Conservation (phyloP, 2,329 filamentous ascomycete genomes). For the Colletotrichum magnum region DNA sequence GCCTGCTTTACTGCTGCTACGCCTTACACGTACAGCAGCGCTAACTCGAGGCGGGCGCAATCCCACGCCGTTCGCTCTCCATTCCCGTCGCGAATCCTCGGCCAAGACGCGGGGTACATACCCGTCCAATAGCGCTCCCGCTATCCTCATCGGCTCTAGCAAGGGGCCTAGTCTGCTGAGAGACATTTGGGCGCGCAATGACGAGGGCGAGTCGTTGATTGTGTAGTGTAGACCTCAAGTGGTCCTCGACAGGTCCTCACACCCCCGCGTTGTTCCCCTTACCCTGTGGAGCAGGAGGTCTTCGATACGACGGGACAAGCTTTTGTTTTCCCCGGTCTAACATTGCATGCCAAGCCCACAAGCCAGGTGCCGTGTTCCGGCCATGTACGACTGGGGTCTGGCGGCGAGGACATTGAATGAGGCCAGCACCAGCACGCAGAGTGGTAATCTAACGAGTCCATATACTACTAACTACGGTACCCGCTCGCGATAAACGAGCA, state of each 20-base stretch:
- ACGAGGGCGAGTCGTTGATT: constrained; percentile 29
- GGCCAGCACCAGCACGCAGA: not conserved
- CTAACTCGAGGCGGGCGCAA: constrained; percentile 25
- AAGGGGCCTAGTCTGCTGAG: constrained; percentile 22
- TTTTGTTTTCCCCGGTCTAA: constrained; percentile 31
- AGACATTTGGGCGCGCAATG: constrained; percentile 16
- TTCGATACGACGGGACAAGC: constrained; percentile 38
- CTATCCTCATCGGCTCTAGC: constrained; percentile 13
- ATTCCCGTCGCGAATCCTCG: constrained; percentile 11
- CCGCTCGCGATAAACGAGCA: constrained; percentile 12
- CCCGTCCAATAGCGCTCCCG: constrained; percentile 41
- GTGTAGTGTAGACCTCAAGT: not conserved
- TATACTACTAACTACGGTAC: not conserved
- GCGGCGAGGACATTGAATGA: not conserved
- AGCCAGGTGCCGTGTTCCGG: constrained; percentile 34
- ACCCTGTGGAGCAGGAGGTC: constrained; percentile 10
- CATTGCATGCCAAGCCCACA: constrained; percentile 34
- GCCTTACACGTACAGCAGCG: constrained; percentile 14
- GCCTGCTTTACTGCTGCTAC: not conserved
- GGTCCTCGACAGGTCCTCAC: constrained; percentile 3
- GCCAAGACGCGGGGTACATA: constrained; percentile 40
- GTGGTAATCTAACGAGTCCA: not conserved
- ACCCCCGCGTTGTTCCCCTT: constrained; percentile 5
- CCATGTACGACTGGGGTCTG: constrained; percentile 14
- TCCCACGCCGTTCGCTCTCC: constrained; percentile 9